Evolutionary conservation across 176 grass and related monocot genomes (phyloP), one percentile per base, ranked within the genome.

Genomic region (Aegilops bicornis): DNA sequence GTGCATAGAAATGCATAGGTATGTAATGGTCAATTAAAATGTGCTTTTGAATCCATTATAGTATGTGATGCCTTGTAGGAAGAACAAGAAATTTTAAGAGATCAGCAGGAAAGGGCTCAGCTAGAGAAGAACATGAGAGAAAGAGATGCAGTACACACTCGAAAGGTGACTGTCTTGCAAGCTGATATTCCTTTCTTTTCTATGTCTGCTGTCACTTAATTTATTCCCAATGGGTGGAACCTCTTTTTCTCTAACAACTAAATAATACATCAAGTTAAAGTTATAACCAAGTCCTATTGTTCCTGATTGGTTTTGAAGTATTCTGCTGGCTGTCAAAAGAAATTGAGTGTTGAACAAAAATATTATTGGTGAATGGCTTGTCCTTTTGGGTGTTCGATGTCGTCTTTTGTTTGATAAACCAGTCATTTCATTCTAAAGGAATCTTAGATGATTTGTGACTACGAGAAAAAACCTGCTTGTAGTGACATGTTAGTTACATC

Each of bases 91-190:
- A 93, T 80, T 85, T 69, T 88, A 68, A 90, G 80, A 69, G 93
- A 94, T 89, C 96, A 98, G 83, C 89, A 95, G 88, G 96, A 94
- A 92, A 90, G 84, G 75, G 96, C 88, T 83, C 91, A 94, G 73
- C 75, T 98, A 71, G 96, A 98, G 84, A 98, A 68, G 36, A 98
- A 98, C 68, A 92, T 98, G 64, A 90, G 62, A 84, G 96, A 98
- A 83, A 95, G 91, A 91, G 96, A 98, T 82, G 91, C 91, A 48
- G 86, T 84, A 10, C 69, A 83, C 43, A 98, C 96, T 64, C 86
- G 91, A 76, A 98, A 95, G 78, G 96, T 92, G 92, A 89, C 64
- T 60, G 67, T 79, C 72, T 20, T 79, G 25, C 42, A 79, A 77
- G 32, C 80, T 86, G 62, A 72, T 24, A 70, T 45, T 77, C 56